These are phyloP conservation scores for Penicillium sp. DNA, from an alignment of 2,329 filamentous ascomycete species.

Conservation along the genomic window DNA sequence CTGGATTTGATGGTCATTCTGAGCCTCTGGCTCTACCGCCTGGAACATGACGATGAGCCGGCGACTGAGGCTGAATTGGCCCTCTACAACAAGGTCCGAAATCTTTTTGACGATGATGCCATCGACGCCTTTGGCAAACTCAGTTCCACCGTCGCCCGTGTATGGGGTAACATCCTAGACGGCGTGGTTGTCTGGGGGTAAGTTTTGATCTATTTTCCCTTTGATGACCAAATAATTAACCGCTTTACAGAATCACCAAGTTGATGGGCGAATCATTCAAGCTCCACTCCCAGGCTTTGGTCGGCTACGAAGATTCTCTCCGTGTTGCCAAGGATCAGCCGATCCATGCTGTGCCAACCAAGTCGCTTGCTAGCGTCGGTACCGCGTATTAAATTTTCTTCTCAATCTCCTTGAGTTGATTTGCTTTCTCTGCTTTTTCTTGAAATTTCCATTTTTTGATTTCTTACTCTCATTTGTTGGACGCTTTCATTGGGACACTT, in stretches of 20 bases:
- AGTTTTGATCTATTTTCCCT: constrained; percentile 39
- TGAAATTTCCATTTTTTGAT: constrained; percentile 26
- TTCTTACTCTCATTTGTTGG: constrained; percentile 28
- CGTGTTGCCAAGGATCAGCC: constrained; percentile 35
- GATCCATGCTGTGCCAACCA: constrained; percentile 38
- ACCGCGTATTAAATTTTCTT: constrained; percentile 33
- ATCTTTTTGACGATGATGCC: constrained; percentile 76
- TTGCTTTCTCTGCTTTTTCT: constrained; percentile 18
- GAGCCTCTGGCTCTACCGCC: constrained; percentile 93
- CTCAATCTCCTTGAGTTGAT: constrained; percentile 17
- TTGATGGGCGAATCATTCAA: constrained; percentile 98
- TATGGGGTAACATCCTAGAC: constrained; percentile 97
- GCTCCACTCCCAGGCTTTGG: constrained; percentile 84
- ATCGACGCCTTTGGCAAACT: constrained; percentile 76
- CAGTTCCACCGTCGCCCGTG: constrained; percentile 85
- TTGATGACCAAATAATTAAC: constrained; percentile 8
- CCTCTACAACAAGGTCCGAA: constrained; percentile 61
- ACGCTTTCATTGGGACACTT: constrained; percentile 37
- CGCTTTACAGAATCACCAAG: constrained; percentile 46
- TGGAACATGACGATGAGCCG: constrained; percentile 96
- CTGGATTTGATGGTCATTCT: constrained; percentile 97
- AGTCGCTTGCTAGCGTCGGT: constrained; percentile 37
- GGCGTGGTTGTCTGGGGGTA: constrained; percentile 99
- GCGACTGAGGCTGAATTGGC: constrained; percentile 37
- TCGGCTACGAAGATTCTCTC: constrained; percentile 73